Evolutionary conservation across 2,329 filamentous ascomycete species (phyloP), one percentile per base, ranked within the genome.

Genomic region (Sporothrix sp.): DNA sequence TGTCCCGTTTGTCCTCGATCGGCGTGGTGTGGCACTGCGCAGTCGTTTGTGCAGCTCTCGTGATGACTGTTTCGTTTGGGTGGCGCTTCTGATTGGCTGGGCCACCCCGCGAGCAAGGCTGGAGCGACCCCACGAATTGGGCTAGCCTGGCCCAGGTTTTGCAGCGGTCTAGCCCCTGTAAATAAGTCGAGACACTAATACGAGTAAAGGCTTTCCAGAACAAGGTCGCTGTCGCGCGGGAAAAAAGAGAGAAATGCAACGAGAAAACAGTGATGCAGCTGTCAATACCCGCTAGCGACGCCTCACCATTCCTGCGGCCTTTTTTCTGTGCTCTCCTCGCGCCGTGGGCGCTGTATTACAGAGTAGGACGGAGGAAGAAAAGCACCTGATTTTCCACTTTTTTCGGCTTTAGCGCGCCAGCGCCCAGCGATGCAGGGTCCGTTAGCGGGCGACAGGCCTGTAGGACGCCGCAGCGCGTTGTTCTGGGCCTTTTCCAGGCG

Each of bases 381-480:
- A 58, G 53, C 58, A 59, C 53, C 55, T 58, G 58, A 59, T 56
- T 58, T 58, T 53, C 58, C 58, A 58, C 57, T 57, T 57, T 55
- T 10, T 10, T 10, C 25, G 25, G 5, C 10, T 57, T 35, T 21
- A 20, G 46, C 37, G 23, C 43, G 39, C 50, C 44, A 48, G 44
- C 4, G 18, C 16, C 18, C 30, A 28, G 20, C 18, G 20, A 14
- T 13, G 11, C 14, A 25, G 20, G n/a, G 2, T 13, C 37, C 37
- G 2, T 36, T 7, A 16, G 33, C 3, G n/a, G 4, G n/a, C 6
- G 8, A 16, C 3, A 10, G 7, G 23, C 21, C 7, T n/a, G n/a
- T n/a, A n/a, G n/a, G n/a, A n/a, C n/a, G n/a, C n/a, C n/a, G n/a
- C n/a, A n/a, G n/a, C n/a, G n/a, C n/a, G n/a, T n/a, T n/a, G n/a